Conservation (phyloP, 345 rosid genomes). For the Salix arbutifolia region DNA sequence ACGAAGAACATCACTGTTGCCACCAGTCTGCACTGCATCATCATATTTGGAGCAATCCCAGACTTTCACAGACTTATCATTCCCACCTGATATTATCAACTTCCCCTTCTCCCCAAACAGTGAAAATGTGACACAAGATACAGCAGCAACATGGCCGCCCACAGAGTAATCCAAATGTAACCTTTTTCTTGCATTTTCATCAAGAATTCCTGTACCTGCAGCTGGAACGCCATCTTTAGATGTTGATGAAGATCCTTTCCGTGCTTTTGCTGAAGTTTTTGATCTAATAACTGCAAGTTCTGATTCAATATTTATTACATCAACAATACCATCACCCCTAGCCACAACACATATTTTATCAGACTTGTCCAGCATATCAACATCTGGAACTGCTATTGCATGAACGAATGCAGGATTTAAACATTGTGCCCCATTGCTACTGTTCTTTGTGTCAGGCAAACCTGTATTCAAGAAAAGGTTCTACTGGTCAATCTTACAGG, state of each 20-base stretch:
- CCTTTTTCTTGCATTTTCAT: constrained; percentile 36
- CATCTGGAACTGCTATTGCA: constrained; percentile 70
- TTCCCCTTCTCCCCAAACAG: constrained; percentile 68
- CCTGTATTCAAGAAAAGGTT: constrained; percentile 33
- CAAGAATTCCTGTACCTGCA: constrained; percentile 16
- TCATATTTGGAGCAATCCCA: constrained; percentile 63
- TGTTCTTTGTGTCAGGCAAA: constrained; percentile 31
- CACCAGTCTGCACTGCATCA: constrained; percentile 32
- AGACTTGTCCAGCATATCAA: constrained; percentile 62
- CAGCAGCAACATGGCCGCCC: constrained; percentile 88
- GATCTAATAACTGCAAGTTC: constrained; percentile 45
- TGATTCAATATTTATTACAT: constrained; percentile 62
- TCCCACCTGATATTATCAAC: constrained; percentile 77
- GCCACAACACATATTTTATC: constrained; percentile 68
- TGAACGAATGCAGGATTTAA: constrained; percentile 91
- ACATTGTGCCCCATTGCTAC: constrained; percentile 47
- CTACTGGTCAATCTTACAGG: too few species aligned
- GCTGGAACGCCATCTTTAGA: constrained; percentile 24
- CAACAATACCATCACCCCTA: constrained; percentile 75
- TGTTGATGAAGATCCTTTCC: constrained; percentile 53
- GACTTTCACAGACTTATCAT: constrained; percentile 72
- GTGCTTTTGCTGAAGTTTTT: constrained; percentile 35
- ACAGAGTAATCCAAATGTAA: constrained; percentile 69
- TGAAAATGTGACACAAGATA: constrained; percentile 74
- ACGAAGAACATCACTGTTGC: constrained; percentile 37